phyloP scores from a whole-genome alignment of 257 asterid species.

The Marsdenia floribunda region DNA sequence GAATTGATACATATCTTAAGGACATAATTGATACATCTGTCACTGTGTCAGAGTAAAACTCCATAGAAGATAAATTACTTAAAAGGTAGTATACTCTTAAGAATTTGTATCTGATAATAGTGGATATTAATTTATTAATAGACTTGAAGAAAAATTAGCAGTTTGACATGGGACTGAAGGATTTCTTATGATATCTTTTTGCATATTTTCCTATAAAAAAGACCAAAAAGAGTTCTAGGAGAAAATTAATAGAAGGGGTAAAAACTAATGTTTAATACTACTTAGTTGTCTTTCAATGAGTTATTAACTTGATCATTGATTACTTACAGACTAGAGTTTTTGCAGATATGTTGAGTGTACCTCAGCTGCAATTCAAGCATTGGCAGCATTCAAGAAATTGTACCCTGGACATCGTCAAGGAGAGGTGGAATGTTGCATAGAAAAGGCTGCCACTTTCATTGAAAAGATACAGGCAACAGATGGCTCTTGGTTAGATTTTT shows the following conservation, averaged over 20 bases:
- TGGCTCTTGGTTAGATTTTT: constrained; percentile 85
- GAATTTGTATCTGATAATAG: neutral
- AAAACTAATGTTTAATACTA: neutral
- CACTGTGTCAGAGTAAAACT: neutral
- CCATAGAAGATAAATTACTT: neutral
- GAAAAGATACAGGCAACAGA: constrained; percentile 73
- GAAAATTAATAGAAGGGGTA: neutral
- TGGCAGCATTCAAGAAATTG: constrained; percentile 57
- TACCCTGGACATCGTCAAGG: constrained; percentile 84
- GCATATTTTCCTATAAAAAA: neutral
- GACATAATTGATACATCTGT: neutral
- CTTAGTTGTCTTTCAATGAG: neutral
- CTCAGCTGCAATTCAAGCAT: constrained; percentile 92
- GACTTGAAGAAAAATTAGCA: neutral
- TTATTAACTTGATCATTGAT: neutral
- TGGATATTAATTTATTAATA: neutral
- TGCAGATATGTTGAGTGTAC: constrained; percentile 94
- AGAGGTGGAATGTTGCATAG: constrained; percentile 63
- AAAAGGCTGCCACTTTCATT: constrained; percentile 59
- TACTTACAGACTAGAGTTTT: constrained; percentile 8
- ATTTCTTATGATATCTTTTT: neutral
- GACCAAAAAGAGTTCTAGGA: neutral
- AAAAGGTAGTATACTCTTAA: neutral
- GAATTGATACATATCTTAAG: neutral
- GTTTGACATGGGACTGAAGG: neutral